phyloP scores from a whole-genome alignment of 352 stramenopile species.

The Peronospora destructor region DNA sequence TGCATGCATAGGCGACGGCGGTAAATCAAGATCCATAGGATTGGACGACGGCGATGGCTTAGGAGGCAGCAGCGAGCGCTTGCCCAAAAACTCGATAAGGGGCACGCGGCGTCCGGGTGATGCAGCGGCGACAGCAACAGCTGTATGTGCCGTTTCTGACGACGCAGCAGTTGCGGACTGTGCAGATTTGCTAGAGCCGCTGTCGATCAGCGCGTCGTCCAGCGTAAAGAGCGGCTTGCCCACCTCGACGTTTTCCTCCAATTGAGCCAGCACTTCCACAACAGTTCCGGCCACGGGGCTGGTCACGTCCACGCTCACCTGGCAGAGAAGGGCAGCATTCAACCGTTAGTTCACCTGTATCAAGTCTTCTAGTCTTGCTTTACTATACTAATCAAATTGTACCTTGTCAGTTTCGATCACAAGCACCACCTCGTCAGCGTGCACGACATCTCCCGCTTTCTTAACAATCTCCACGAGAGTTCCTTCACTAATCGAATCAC shows the following conservation, averaged over 20 bases:
- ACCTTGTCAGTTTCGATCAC: conserved; percentile 99
- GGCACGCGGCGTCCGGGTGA: conserved; percentile 42
- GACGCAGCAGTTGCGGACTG: conserved; percentile 22
- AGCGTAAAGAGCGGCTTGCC: conserved; percentile 91
- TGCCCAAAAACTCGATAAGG: conserved; percentile 66
- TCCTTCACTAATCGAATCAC: conserved; percentile 97
- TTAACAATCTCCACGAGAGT: conserved; percentile 96
- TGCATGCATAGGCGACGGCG: conserved; percentile 13
- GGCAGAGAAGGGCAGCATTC: neutral
- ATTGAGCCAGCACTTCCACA: conserved; percentile 88
- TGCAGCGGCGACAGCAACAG: conserved; percentile 8
- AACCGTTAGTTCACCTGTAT: neutral
- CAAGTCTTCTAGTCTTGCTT: too few species aligned
- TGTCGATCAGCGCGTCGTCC: conserved; percentile 66
- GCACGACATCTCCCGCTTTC: conserved; percentile 87
- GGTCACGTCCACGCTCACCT: conserved; percentile 88
- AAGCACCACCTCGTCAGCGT: conserved; percentile 95
- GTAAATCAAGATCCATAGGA: conserved; percentile 14
- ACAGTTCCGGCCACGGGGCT: conserved; percentile 88
- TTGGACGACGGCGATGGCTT: conserved; percentile 28
- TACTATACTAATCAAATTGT: too few species aligned
- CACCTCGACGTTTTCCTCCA: conserved; percentile 96
- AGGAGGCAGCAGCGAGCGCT: conserved; percentile 52
- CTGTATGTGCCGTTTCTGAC: conserved; percentile 26
- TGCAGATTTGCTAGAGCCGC: conserved; percentile 19